phyloP scores from a whole-genome alignment of 192 early-diverging fungal species.

The Funneliformis mosseae region DNA sequence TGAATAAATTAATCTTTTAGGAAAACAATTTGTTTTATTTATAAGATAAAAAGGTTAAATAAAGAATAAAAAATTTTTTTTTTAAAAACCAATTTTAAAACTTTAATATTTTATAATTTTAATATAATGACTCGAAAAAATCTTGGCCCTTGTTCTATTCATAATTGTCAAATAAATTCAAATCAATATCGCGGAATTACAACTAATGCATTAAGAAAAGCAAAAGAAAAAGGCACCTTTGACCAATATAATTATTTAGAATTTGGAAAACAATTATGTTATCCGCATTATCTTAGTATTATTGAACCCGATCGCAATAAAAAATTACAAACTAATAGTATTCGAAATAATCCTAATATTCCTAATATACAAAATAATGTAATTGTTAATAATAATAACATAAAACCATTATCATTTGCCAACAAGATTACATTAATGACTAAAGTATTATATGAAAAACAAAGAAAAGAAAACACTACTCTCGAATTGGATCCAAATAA shows the following conservation, averaged over 20 bases:
- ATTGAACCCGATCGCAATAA: background rate
- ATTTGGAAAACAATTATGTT: background rate
- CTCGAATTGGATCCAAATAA: no score
- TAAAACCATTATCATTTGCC: background rate
- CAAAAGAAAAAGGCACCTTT: background rate
- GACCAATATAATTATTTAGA: slow-evolving; percentile 9
- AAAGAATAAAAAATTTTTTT: no score
- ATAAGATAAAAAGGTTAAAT: no score
- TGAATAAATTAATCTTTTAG: no score
- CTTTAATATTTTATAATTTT: no score
- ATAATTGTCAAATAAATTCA: background rate
- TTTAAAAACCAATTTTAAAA: no score
- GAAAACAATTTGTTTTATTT: no score
- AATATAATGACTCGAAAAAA: background rate
- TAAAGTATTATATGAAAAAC: background rate
- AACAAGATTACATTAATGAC: background rate
- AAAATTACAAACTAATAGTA: no score
- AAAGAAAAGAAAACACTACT: background rate
- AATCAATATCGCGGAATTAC: background rate
- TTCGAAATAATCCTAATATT: no score
- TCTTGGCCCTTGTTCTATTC: slow-evolving; percentile 1
- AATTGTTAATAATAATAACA: background rate
- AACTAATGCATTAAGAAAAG: background rate
- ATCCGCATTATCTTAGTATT: background rate
- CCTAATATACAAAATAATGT: no score